A percentile compares a stretch with the other conserved stretches of the same genome.
These are phyloP conservation scores for Eucalyptus decipiens DNA, from an alignment of 345 rosid species.

Conservation along the genomic window DNA sequence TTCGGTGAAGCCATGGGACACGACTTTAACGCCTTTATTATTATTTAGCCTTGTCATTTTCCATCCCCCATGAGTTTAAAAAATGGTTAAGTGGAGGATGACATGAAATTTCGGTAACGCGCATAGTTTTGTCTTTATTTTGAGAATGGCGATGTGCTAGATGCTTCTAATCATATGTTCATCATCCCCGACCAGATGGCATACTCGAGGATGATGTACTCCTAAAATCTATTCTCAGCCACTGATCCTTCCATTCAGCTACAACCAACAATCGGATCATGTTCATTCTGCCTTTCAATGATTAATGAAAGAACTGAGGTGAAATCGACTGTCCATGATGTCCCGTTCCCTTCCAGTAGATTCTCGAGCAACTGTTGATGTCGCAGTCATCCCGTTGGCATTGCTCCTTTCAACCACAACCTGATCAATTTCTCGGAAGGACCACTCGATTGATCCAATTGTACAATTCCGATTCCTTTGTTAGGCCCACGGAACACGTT, in stretches of 20 bases:
- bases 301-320: conserved; percentile 26
- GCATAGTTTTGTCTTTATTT: background rate
- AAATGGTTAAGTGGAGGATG: background rate
- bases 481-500: conserved; percentile 61
- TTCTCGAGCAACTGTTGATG: conserved; percentile 50
- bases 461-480: conserved; percentile 39
- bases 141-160: background rate
- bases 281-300: conserved; percentile 8
- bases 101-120: background rate
- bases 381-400: conserved; percentile 48
- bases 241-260: background rate
- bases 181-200: background rate
- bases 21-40: background rate
- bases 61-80: background rate
- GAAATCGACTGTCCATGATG: conserved; percentile 60
- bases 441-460: conserved; percentile 37
- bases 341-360: conserved; percentile 48
- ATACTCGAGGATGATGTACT: background rate
- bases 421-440: conserved; percentile 34
- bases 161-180: background rate
- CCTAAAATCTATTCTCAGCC: background rate
- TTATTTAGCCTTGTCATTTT: background rate
- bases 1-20: background rate
- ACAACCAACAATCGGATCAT: background rate
- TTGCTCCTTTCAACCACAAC: conserved; percentile 69